Conservation (phyloP, 225 moss, liverwort and hornwort species). For the Lunularia cruciata region DNA sequence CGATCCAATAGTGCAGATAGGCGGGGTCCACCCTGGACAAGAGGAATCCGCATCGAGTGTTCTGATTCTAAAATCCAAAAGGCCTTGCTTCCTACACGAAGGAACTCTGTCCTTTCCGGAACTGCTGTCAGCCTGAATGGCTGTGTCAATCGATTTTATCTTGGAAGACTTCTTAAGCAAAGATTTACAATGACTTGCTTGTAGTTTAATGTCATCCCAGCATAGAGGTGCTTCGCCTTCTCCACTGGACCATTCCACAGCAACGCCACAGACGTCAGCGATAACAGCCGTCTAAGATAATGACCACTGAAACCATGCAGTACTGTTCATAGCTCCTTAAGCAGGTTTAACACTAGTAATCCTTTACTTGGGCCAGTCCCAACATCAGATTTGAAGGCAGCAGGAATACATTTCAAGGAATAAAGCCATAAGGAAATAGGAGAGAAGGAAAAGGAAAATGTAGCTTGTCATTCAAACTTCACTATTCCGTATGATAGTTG, state of each 20-base stretch:
- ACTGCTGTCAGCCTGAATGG: not conserved
- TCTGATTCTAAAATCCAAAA: not conserved
- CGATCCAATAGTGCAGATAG: too few relatives aligned
- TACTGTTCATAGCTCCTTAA: too few relatives aligned
- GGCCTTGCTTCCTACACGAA: not conserved
- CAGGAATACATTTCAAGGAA: too few relatives aligned
- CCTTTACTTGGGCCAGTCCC: too few relatives aligned
- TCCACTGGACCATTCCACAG: constrained; percentile 58
- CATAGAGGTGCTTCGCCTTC: constrained; percentile 56
- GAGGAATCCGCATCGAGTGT: not conserved
- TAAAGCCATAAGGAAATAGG: too few relatives aligned
- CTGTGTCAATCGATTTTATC: not conserved
- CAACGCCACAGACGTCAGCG: not conserved
- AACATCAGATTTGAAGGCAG: too few relatives aligned
- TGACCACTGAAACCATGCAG: too few relatives aligned
- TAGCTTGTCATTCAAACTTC: too few relatives aligned
- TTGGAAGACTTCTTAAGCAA: not conserved
- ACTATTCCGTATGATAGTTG: too few relatives aligned
- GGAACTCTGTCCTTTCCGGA: not conserved
- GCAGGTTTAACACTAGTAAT: too few relatives aligned
- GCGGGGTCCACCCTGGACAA: not conserved
- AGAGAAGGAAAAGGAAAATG: too few relatives aligned
- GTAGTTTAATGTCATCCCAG: constrained; percentile 49
- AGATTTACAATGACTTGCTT: not conserved
- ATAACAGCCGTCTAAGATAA: too few relatives aligned